Evolutionary conservation across 345 rosid species (phyloP), one percentile per base, ranked within the genome.

Genomic region (Syzygium aqueum): DNA sequence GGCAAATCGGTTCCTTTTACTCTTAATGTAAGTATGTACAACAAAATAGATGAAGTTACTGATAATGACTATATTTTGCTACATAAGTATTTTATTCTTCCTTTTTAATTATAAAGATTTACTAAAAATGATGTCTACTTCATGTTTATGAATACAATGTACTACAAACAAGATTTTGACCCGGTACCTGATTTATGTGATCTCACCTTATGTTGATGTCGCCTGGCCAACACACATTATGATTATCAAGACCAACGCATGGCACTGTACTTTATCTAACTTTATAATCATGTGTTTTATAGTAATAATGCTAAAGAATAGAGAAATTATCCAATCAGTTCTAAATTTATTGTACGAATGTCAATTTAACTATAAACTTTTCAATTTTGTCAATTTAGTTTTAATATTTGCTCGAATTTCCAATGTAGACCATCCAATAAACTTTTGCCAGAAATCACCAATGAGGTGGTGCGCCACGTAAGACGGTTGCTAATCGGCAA

Each of bases 401-500:
- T 13, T 12, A 61, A 27, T 27, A 3, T 61, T 61, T 61, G 16
- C 14, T 3, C 1, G 0, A 3, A n/a, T 4, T 61, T 61, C 12
- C 33, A 6, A 61, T 27, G 25, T 61, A 27, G 28, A 10, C 2
- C 5, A 27, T 59, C 4, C 3, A 0, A 3, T 59, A 0, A 27
- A 2, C 27, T 59, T 59, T 27, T 11, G 3, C 6, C 0, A 2
- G 28, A 27, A 61, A 27, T 61, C 12, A 61, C 8, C 0, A 0
- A 40, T 40, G 43, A 40, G 43, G 43, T 40, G 43, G 43, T 40
- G 43, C 4, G 43, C 43, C 43, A 40, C 43, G 43, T 40, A 40
- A 1, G 43, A 40, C 1, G 43, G 43, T 40, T 40, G 43, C 43
- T 12, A 16, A 15, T 59, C 8, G 11, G 3, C 8, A 11, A 59